phyloP scores from a whole-genome alignment of 1,139 yeast species.

The Wickerhamiella infanticola region DNA sequence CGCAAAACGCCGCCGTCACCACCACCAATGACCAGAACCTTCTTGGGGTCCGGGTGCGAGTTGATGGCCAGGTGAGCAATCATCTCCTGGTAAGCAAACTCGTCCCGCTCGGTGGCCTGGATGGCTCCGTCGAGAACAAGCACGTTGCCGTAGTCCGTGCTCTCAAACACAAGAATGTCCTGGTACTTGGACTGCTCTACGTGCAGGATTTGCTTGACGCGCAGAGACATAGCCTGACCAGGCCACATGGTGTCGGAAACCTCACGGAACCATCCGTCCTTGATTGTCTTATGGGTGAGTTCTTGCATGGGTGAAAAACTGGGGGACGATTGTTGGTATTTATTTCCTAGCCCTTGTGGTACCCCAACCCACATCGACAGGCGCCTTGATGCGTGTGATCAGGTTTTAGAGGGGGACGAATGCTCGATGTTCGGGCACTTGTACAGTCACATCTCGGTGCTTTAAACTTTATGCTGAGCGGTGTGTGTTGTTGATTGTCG shows the following conservation, averaged over 20 bases:
- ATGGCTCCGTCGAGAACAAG: constrained; percentile 81
- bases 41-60: constrained; percentile 83
- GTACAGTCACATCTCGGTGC: no score
- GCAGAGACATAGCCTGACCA: constrained; percentile 82
- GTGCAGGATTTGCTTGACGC: constrained; percentile 68
- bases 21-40: constrained; percentile 84
- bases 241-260: constrained; percentile 73
- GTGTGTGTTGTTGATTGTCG: no score
- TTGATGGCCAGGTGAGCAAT: constrained; percentile 78
- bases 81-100: constrained; percentile 82
- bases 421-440: no score
- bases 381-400: neutral
- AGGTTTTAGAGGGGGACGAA: neutral
- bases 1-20: constrained; percentile 95
- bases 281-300: constrained; percentile 24
- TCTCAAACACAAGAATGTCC: constrained; percentile 76
- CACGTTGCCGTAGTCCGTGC: constrained; percentile 80
- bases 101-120: constrained; percentile 90
- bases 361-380: neutral
- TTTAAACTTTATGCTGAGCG: no score
- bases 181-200: constrained; percentile 74
- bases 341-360: neutral
- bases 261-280: constrained; percentile 86
- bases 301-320: constrained; percentile 19
- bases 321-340: neutral